Base-by-base conservation (phyloP, 768 basidiomycete genomes). In the Lactarius psammicola region DNA sequence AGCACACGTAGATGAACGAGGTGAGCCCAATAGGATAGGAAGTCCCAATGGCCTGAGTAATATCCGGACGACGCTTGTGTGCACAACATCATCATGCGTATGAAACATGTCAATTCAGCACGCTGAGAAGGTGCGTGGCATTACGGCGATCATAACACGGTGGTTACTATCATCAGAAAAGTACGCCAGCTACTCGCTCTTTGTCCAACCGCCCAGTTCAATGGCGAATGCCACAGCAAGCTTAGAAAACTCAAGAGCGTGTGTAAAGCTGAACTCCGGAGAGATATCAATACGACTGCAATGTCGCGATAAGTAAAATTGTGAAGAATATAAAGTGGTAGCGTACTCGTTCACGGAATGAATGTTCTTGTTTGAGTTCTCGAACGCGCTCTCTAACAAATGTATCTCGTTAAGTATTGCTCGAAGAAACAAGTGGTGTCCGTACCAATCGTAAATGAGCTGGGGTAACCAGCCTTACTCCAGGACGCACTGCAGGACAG, bases 201-300 rank as follows among this genome's bases (percentile, higher is more conserved):
- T 71, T 62, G 74, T 72, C 78, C 79, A 80, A n/a, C 80, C 81
- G 26, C 75, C 82, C 18, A 84, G 72, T 73, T 85, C 84, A 65
- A 84, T 74, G 15, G 80, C 82, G 61, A 84, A 84, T 1, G 79
- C 81, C 2, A 81, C 77, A 4, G 80, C 80, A 20, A 85, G 77
- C 76, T 85, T 85, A 66, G 83, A 82, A 76, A 85, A 85, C 75
- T 76, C 86, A 76, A 78, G 85, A 91, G 95, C 93, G 75, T 98
- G 95, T 6, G 79, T 76, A 75, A 96, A 98, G 73, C 88, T 90
- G 77, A 97, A 97, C 75, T 96, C 95, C 26, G 85, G 79, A 13
- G 92, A 92, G 65, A 92, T 81, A 74, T 95, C 91, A 63, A 90
- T 90, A 59, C 89, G 89, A 74, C 92, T 93, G 71, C 40, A 53